These are phyloP conservation scores for Cucumis hystrix DNA, from an alignment of 306 rosid genomes.

Conservation along the genomic window DNA sequence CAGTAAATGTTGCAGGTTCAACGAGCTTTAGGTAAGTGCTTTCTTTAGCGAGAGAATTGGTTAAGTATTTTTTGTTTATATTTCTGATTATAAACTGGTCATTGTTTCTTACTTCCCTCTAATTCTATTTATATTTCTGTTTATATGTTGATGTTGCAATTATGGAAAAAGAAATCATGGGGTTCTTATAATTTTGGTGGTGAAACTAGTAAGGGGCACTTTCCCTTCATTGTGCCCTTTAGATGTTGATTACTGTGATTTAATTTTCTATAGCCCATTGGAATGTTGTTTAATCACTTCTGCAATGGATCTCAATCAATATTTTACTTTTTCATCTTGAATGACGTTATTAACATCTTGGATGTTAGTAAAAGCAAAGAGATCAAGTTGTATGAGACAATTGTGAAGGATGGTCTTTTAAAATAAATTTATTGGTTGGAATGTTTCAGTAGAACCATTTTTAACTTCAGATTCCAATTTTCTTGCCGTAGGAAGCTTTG, in stretches of 20 bases:
- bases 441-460: not conserved
- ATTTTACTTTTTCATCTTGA: conserved; percentile 10
- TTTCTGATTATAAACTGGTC: conserved; percentile 52
- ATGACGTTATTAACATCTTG: conserved; percentile 87
- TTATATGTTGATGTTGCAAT: not conserved
- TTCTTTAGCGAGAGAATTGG: no score
- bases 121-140: not conserved
- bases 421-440: not conserved
- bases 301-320: conserved; percentile 7
- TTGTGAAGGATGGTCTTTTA: conserved; percentile 59
- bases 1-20: no score
- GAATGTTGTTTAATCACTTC: not conserved
- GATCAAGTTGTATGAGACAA: conserved; percentile 72
- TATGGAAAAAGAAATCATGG: not conserved
- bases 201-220: not conserved
- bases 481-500: conserved; percentile 92
- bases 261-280: not conserved
- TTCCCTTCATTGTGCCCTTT: not conserved
- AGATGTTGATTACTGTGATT: not conserved
- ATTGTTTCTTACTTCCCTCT: conserved; percentile 11
- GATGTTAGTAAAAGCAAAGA: conserved; percentile 78
- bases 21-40: no score
- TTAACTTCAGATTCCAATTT: conserved; percentile 3
- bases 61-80: no score
- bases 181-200: not conserved